Base-by-base conservation (phyloP, 805 yeast genomes). In the Vanderwaltozyma tropicalis region DNA sequence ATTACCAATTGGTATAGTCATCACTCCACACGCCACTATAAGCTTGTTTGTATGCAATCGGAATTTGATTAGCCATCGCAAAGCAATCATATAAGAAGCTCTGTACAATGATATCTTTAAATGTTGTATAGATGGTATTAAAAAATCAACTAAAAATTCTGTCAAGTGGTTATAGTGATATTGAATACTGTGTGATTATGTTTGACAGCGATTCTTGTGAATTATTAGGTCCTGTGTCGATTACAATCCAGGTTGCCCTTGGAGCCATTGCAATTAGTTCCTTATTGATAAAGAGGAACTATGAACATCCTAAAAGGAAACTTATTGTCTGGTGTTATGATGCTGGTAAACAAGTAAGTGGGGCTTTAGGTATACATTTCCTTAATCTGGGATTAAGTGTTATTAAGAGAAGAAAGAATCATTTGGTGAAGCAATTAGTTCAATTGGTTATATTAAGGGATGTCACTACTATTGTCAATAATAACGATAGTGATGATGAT, bases 311-410 rank as follows among this genome's bases (percentile, higher is more conserved):
- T 1, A 70, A 87, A 46, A 67, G 98, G 44, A 88, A 94, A 3
- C 76, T 95, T 84, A 71, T 72, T 47, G 78, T 88, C 11, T 89
- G 97, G 97, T 52, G 72, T 14, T 88, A 75, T 52, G 98, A 89
- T 55, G 94, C 89, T 1, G 73, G 84, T 14, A 89, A 92, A 53
- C 98, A 89, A 56, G 69, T 89, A 1, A 62, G 85, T 17, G 98
- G 97, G 0, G 86, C 97, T 0, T 58, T 83, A 20, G 85, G 88
- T 1, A 72, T 89, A 2, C 98, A 89, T 55, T 65, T 81, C 8
- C 63, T 88, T 52, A 89, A 89, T 50, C 68, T 89, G 9, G 57
- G 75, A 12, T 63, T 85, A 31, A 80, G 95, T 28, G 71, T 86
- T 6, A 40, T 85, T 28, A 57, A 61, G 38, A 65, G 56, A 39